Base-by-base conservation (phyloP, 2,329 filamentous ascomycete species). In the Exophiala spinifera region DNA sequence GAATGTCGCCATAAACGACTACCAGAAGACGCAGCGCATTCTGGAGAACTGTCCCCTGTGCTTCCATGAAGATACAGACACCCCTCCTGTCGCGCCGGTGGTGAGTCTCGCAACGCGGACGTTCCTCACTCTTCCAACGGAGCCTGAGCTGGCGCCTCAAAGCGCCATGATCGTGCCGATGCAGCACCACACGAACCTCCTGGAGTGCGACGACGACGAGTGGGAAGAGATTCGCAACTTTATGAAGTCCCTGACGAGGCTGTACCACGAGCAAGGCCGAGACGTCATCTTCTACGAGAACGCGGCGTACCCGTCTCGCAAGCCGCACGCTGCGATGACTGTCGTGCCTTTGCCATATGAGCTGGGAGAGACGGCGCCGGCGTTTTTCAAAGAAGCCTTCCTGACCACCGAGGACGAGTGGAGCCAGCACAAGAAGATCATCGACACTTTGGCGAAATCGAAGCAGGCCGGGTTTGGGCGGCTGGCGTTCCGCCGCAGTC, bases 181-280 rank as follows among this genome's bases (percentile, higher is more conserved):
- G 19, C 83, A 91, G 63, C 94, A 99, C 69, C 86, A 86, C 49
- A 84, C 79, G 20, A 99, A 97, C 69, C 82, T 99, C 0, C 77
- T 99, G n/a, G 92, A 96, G 71, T 99, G 94, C 70, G 92, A 97
- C 70, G 92, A 99, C 67, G 94, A 99, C 67, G 94, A 99, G 70
- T 99, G 95, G 95, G 94, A 99, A 68, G 94, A 99, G 72, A 86
- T 99, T 4, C 88, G 94, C 63, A 99, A 99, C 70, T 99, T 99
- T 69, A 97, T 97, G 92, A 99, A 99, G 75, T 88, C 84, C 55
- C 79, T 99, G 17, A 96, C 88, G 3, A 85, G 92, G 42, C 87
- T 96, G 83, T 99, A 97, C 72, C 90, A 95, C 73, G 88, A 91
- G 40, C 90, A 95, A 70, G 91, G 91, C 10, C 87, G 89, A 48